These are phyloP conservation scores for Clavispora vitiphila DNA, from an alignment of 805 yeast species.

Conservation along the genomic window DNA sequence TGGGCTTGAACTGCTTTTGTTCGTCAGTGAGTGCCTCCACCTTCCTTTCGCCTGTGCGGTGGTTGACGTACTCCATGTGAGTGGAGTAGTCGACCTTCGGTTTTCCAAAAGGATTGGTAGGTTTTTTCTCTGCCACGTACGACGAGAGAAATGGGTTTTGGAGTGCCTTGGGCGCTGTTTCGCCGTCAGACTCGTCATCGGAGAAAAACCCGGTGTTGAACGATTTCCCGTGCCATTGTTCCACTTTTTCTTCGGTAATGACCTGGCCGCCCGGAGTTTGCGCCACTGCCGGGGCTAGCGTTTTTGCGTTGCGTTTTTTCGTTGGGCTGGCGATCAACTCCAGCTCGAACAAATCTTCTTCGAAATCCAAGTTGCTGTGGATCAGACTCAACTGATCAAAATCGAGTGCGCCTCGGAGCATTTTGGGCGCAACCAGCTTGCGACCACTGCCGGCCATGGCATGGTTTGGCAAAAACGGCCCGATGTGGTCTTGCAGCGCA, in stretches of 20 bases:
- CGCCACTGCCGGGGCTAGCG: not conserved
- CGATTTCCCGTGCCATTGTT: constrained; percentile 36
- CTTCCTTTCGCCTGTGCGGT: constrained; percentile 36
- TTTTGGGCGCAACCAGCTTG: constrained; percentile 10
- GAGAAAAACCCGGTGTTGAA: constrained; percentile 23
- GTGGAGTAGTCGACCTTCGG: constrained; percentile 25
- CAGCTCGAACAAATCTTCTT: constrained; percentile 16
- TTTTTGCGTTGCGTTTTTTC: constrained; percentile 20
- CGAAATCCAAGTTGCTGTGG: constrained; percentile 23
- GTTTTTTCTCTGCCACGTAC: constrained; percentile 2
- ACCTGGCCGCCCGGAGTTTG: constrained; percentile 33
- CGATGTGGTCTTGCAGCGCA: constrained; percentile 16
- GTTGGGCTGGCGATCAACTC: constrained; percentile 12
- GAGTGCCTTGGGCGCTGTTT: constrained; percentile 11
- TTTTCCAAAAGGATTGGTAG: constrained; percentile 26
- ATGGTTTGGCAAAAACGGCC: constrained; percentile 32
- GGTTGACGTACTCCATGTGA: constrained; percentile 37
- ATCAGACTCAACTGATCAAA: constrained; percentile 16
- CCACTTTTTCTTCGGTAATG: constrained; percentile 27
- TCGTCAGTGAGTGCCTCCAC: constrained; percentile 22
- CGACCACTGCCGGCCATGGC: constrained; percentile 37
- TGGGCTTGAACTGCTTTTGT: constrained; percentile 36
- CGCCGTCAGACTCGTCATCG: constrained; percentile 21
- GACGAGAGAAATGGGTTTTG: constrained; percentile 7
- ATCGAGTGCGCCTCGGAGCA: constrained; percentile 12